These are phyloP conservation scores for Alternaria rosae DNA, from an alignment of 2,329 filamentous ascomycete species.

Conservation along the genomic window DNA sequence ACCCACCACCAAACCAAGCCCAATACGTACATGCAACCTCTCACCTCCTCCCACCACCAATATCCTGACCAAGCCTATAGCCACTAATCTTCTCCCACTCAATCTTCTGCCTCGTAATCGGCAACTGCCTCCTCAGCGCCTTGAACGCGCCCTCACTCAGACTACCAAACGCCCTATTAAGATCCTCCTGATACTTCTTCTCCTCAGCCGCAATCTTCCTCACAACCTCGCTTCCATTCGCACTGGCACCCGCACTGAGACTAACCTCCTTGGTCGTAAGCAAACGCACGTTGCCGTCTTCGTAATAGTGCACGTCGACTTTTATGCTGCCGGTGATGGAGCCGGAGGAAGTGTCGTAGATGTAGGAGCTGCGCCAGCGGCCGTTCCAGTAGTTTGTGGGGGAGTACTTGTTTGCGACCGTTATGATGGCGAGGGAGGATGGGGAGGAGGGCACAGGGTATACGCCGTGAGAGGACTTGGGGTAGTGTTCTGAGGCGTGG, in stretches of 20 bases:
- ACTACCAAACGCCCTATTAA: constrained; percentile 87
- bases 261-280: constrained; percentile 82
- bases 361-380: constrained; percentile 90
- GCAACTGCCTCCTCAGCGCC: constrained; percentile 86
- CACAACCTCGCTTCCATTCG: constrained; percentile 72
- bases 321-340: constrained; percentile 81
- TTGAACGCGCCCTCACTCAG: constrained; percentile 97
- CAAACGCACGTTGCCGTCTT: constrained; percentile 96
- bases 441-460: constrained; percentile 78
- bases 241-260: constrained; percentile 64
- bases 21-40: no score
- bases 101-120: constrained; percentile 97
- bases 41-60: constrained; percentile 55
- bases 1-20: no score
- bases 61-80: constrained; percentile 70
- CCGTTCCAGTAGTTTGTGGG: constrained; percentile 99
- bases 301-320: constrained; percentile 98
- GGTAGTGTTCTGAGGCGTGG: constrained; percentile 89
- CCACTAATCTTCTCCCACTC: constrained; percentile 99
- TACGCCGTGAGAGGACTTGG: constrained; percentile 79
- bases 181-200: constrained; percentile 93
- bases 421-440: constrained; percentile 77
- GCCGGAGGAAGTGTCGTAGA: constrained; percentile 72
- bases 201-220: constrained; percentile 81
- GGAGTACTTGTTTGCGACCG: constrained; percentile 96